These are phyloP conservation scores for Crotalaria pallida DNA, from an alignment of 306 rosid species.

Conservation along the genomic window DNA sequence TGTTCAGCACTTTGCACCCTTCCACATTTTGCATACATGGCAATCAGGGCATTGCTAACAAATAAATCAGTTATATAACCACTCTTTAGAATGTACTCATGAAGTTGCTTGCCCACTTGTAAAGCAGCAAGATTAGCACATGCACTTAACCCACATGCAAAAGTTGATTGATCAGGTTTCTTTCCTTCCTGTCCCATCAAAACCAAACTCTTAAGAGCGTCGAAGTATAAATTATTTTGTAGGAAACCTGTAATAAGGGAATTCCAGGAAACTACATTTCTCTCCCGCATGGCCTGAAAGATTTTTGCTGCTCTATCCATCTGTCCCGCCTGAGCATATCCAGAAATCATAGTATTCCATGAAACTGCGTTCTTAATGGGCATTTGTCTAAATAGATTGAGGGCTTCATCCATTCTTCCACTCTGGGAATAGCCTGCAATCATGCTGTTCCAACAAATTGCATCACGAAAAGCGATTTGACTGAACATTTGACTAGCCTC, in stretches of 20 bases:
- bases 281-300: conserved; percentile 47
- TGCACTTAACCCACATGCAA: conserved; percentile 59
- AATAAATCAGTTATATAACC: conserved; percentile 56
- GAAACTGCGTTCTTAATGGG: conserved; percentile 54
- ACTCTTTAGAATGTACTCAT: conserved; percentile 51
- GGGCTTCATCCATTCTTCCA: conserved; percentile 68
- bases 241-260: conserved; percentile 63
- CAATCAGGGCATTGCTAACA: conserved; percentile 63
- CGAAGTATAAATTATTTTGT: conserved; percentile 58
- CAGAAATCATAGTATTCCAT: conserved; percentile 78
- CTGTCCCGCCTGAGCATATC: conserved; percentile 61
- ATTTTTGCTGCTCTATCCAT: conserved; percentile 56
- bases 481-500: conserved; percentile 61
- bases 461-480: conserved; percentile 39
- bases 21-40: conserved; percentile 79
- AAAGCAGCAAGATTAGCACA: conserved; percentile 75
- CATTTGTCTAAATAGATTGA: conserved; percentile 53
- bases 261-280: conserved; percentile 73
- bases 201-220: conserved; percentile 52
- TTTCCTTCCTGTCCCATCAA: conserved; percentile 50
- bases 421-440: conserved; percentile 62
- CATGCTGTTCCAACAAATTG: conserved; percentile 84
- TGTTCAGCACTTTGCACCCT: conserved; percentile 41
- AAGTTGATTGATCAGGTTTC: conserved; percentile 61
- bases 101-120: conserved; percentile 71